phyloP scores from a whole-genome alignment of 768 basidiomycete genomes.

The Rhodotorula babjevae region DNA sequence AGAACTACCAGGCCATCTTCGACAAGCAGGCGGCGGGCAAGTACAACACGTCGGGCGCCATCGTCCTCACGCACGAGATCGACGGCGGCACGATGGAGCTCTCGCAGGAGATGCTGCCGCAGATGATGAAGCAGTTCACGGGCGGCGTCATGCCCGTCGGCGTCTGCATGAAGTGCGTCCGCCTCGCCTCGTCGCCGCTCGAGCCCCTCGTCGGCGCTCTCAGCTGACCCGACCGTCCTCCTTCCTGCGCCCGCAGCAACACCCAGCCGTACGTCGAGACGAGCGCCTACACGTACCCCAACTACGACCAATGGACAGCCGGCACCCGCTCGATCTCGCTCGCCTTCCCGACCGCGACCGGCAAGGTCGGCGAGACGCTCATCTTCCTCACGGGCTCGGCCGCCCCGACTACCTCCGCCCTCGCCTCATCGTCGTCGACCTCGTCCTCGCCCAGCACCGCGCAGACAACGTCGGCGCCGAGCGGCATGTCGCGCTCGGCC shows the following conservation, averaged over 20 bases:
- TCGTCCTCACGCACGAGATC: conserved; percentile 47
- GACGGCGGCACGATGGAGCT: conserved; percentile 47
- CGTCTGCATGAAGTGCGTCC: conserved; percentile 34
- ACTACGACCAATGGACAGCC: conserved; percentile 21
- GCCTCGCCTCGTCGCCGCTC: not conserved
- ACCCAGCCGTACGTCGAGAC: conserved; percentile 46
- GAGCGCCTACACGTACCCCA: conserved; percentile 24
- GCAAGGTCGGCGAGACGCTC: not conserved
- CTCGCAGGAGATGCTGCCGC: conserved; percentile 41
- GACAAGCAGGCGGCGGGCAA: conserved; percentile 41
- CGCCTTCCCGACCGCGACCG: conserved; percentile 25
- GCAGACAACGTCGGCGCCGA: too few species aligned
- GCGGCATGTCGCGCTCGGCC: too few species aligned
- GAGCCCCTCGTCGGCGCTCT: too few species aligned
- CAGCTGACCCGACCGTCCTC: not conserved
- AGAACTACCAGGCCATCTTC: conserved; percentile 45
- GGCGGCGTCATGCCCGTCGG: conserved; percentile 45
- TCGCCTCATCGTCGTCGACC: not conserved
- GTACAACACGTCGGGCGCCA: conserved; percentile 41
- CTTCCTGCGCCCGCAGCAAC: conserved; percentile 28
- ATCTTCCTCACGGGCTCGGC: not conserved
- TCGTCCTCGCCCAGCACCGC: too few species aligned
- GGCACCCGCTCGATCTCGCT: conserved; percentile 31
- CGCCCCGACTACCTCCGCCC: not conserved
- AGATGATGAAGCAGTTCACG: conserved; percentile 44